Evolutionary conservation across 2,329 filamentous ascomycete genomes (phyloP).

Genomic region (Ilyonectria destructans): DNA sequence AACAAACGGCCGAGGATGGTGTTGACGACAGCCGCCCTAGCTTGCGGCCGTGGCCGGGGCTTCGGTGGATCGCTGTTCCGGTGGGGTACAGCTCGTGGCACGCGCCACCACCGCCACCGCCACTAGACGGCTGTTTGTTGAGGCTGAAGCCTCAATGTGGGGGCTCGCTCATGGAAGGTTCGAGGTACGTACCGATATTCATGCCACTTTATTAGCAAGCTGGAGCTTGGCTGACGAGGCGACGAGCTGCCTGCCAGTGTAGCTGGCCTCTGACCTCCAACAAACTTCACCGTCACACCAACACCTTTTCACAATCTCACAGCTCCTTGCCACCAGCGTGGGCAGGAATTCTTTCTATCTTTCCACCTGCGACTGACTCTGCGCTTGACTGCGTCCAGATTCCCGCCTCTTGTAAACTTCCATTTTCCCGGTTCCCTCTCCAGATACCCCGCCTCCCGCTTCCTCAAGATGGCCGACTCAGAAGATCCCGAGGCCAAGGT

Average conservation of each 20-base stretch:
- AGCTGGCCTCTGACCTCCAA: not conserved
- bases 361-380: not conserved
- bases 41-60: constrained; percentile 34
- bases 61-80: constrained; percentile 52
- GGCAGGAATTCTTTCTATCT: not conserved
- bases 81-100: constrained; percentile 43
- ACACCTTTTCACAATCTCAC: not conserved
- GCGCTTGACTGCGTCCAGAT: constrained; percentile 13
- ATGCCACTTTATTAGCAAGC: constrained; percentile 36
- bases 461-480: constrained; percentile 51
- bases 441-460: constrained; percentile 44
- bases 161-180: constrained; percentile 20
- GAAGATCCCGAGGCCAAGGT: constrained; percentile 48
- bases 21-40: constrained; percentile 35
- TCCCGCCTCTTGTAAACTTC: not conserved
- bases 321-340: not conserved
- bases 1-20: constrained; percentile 39
- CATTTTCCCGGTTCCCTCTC: constrained; percentile 6
- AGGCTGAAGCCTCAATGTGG: not conserved
- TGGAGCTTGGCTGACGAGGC: constrained; percentile 50
- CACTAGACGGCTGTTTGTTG: constrained; percentile 10
- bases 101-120: constrained; percentile 45
- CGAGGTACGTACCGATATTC: constrained; percentile 29
- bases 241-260: constrained; percentile 48
- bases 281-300: constrained; percentile 14